Evolutionary conservation across 371 early-diverging fungal genomes (phyloP), one percentile per base, ranked within the genome.

Genomic region (Funneliformis caledonium): DNA sequence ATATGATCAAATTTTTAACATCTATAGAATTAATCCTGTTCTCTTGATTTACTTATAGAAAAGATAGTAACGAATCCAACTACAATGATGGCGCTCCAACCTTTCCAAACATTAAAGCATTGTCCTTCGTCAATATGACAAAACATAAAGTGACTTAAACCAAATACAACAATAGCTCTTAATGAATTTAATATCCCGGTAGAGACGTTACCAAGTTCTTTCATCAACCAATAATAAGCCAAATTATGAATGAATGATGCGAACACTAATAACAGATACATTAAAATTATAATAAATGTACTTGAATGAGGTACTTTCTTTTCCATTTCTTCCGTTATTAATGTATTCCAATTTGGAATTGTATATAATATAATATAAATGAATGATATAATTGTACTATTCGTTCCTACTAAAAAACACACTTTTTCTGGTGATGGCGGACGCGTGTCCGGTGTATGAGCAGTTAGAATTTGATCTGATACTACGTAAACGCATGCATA

Each of bases 161-260:
- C 88, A 87, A 94, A 93, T 4, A 92, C 93, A 26, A 91, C 72
- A 6, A 94, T 92, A 1, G 94, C 93, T 19, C 93, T 85, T 22
- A 93, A 75, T 0, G 91, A 92, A 84, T 92, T 91, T 70, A 92
- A 79, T 62, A 92, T 89, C 22, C 94, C 92, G 16, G 89, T 89
- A 0, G 92, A 91, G 16, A 91, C 88, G 84, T 88, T 88, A 69
- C 89, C 89, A 50, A 87, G 85, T 60, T 83, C 68, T n/a, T 87
- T 86, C 61, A 91, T 76, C 22, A 91, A 83, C 56, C 85, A 83
- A 78, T 88, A 91, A 75, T 89, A 91, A 33, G 88, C 83, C 50
- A 87, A 74, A 65, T 88, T 87, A 77, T 91, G 90, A 10, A 87
- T 74, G 68, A 89, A 77, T 12, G 89, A 84, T n/a, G 83, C 83